Conservation (phyloP, 1,284 basidiomycete genomes). For the Uromyces viciae-fabae region DNA sequence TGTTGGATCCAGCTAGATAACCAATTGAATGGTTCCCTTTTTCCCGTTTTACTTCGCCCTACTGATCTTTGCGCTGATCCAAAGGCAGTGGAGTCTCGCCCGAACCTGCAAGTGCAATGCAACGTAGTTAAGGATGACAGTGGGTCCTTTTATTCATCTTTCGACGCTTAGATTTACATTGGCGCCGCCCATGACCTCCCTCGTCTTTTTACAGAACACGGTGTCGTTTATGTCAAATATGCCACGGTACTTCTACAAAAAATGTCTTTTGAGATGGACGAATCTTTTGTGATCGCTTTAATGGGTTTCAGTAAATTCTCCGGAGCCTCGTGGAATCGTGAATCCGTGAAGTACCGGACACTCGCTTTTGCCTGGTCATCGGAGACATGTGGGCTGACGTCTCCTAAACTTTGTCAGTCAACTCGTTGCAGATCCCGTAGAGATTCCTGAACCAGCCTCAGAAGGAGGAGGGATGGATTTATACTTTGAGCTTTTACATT, state of each 20-base stretch:
- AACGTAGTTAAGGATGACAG: constrained; percentile 91
- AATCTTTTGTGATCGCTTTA: constrained; percentile 89
- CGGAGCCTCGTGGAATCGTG: constrained; percentile 80
- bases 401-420: constrained; percentile 59
- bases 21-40: constrained; percentile 91
- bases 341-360: constrained; percentile 52
- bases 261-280: constrained; percentile 90
- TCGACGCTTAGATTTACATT: too few relatives aligned
- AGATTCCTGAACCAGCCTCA: constrained; percentile 73
- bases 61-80: constrained; percentile 82
- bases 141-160: constrained; percentile 57
- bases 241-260: constrained; percentile 91
- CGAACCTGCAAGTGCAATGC: constrained; percentile 82
- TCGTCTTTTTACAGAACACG: constrained; percentile 68
- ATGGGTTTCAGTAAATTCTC: constrained; percentile 88
- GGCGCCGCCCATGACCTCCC: too few relatives aligned
- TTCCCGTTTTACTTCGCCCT: constrained; percentile 92
- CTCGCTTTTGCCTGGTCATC: background rate
- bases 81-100: constrained; percentile 71
- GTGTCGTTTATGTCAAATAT: constrained; percentile 95
- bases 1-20: constrained; percentile 94
- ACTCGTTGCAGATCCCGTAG: constrained; percentile 70
- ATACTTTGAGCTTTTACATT: constrained; percentile 95
- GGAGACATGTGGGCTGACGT: background rate
- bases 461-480: constrained; percentile 68